phyloP scores from a whole-genome alignment of 2,329 filamentous ascomycete species.

The Xylaria sp. region DNA sequence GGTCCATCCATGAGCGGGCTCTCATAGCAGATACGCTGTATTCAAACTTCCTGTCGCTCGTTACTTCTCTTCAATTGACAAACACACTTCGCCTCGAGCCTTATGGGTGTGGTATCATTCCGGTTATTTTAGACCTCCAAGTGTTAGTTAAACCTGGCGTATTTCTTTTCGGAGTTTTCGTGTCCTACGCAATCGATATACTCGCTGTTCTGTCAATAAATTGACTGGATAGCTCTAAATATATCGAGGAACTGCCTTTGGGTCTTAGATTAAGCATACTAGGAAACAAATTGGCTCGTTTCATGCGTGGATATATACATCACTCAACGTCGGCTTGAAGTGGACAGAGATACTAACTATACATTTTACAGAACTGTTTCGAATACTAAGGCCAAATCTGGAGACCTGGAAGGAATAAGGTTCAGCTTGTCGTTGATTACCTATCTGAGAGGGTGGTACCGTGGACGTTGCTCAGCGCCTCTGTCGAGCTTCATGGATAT shows the following conservation, averaged over 20 bases:
- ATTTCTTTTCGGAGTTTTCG: conserved; percentile 7
- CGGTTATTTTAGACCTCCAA: conserved; percentile 10
- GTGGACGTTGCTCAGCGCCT: background rate
- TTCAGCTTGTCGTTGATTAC: background rate
- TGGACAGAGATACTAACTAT: conserved; percentile 12
- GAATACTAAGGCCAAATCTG: background rate
- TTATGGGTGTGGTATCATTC: background rate
- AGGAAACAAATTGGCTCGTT: background rate
- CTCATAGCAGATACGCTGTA: conserved; percentile 28
- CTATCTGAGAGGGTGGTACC: background rate
- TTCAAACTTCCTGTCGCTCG: conserved; percentile 36
- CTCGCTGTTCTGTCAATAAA: background rate
- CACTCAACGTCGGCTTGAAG: background rate
- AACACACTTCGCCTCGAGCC: conserved; percentile 1
- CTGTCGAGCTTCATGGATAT: conserved; percentile 23
- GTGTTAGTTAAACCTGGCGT: conserved; percentile 22
- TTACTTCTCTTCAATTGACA: conserved; percentile 22
- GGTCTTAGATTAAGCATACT: background rate
- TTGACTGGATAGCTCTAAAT: background rate
- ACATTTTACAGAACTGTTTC: conserved; percentile 7
- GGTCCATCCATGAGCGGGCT: conserved; percentile 34
- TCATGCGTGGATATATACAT: background rate
- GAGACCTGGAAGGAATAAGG: conserved; percentile 1
- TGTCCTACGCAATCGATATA: background rate
- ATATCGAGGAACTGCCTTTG: background rate